Conservation (phyloP, 345 rosid species). For the Citrus inodora region DNA sequence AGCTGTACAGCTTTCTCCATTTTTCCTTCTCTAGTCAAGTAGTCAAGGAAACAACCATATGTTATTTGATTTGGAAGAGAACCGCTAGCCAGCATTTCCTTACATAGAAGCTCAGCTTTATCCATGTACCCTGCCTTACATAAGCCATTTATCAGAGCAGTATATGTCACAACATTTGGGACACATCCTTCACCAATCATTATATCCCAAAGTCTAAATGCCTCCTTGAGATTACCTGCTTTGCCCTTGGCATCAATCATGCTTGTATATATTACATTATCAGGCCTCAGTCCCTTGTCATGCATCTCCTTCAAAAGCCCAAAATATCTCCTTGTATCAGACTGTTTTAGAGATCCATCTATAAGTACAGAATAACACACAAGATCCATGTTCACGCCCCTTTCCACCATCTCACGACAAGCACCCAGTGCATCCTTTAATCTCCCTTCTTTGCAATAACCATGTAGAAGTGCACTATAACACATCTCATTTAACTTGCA, state of each 20-base stretch:
- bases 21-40: slow-evolving; percentile 57
- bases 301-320: slow-evolving; percentile 68
- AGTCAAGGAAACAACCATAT: slow-evolving; percentile 74
- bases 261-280: slow-evolving; percentile 66
- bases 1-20: slow-evolving; percentile 71
- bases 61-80: slow-evolving; percentile 72
- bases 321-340: slow-evolving; percentile 42
- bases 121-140: slow-evolving; percentile 71
- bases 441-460: slow-evolving; percentile 83
- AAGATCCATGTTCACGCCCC: slow-evolving; percentile 80
- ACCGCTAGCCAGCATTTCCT: slow-evolving; percentile 48
- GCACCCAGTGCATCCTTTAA: slow-evolving; percentile 57
- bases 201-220: slow-evolving; percentile 65
- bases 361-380: slow-evolving; percentile 80
- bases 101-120: slow-evolving; percentile 59
- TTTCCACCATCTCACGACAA: slow-evolving; percentile 63
- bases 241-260: slow-evolving; percentile 81
- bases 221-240: slow-evolving; percentile 66
- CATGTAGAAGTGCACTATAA: slow-evolving; percentile 68
- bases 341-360: slow-evolving; percentile 62
- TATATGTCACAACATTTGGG: slow-evolving; percentile 80
- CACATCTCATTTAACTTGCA: slow-evolving; percentile 76
- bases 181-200: slow-evolving; percentile 69
- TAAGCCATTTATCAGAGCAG: slow-evolving; percentile 75
- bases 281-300: slow-evolving; percentile 65